Evolutionary conservation across 306 rosid species (phyloP).

Genomic region (Acacia acuminata): DNA sequence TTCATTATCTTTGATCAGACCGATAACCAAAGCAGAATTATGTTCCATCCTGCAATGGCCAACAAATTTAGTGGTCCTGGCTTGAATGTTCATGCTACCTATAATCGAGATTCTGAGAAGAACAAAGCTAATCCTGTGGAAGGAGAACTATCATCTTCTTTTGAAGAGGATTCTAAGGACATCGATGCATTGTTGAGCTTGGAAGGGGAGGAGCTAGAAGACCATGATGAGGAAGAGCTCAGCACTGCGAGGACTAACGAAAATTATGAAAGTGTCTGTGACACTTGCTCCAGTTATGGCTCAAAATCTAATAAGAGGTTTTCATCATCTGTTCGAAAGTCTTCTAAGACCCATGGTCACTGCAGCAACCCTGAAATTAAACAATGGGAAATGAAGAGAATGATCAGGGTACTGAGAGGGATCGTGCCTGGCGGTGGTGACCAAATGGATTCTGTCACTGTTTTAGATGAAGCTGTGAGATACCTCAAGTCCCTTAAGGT

Average conservation of each 20-base stretch:
- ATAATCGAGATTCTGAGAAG: conserved; percentile 44
- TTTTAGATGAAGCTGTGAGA: conserved; percentile 86
- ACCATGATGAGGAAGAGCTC: conserved; percentile 76
- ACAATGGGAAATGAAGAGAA: conserved; percentile 71
- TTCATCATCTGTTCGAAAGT: conserved; percentile 40
- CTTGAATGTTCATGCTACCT: conserved; percentile 52
- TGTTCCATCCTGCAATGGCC: conserved; percentile 83
- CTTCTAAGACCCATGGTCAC: conserved; percentile 46
- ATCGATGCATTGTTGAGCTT: conserved; percentile 91
- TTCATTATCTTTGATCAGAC: conserved; percentile 87
- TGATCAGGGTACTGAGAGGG: conserved; percentile 74
- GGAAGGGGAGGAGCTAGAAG: conserved; percentile 70
- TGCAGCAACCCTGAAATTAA: conserved; percentile 51
- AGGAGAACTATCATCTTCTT: conserved; percentile 57
- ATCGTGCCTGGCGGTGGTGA: conserved; percentile 85
- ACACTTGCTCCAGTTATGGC: conserved; percentile 70
- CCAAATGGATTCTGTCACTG: conserved; percentile 66
- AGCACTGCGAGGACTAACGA: conserved; percentile 86
- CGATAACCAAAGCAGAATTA: conserved; percentile 71
- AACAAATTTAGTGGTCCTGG: conserved; percentile 58
- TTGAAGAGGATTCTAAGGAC: conserved; percentile 75
- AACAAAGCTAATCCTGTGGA: conserved; percentile 42
- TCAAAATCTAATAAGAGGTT: conserved; percentile 55
- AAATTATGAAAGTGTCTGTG: conserved; percentile 52
- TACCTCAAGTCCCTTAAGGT: conserved; percentile 93